Conservation (phyloP, 2,329 filamentous ascomycete genomes). For the Phialophora verrucosa region DNA sequence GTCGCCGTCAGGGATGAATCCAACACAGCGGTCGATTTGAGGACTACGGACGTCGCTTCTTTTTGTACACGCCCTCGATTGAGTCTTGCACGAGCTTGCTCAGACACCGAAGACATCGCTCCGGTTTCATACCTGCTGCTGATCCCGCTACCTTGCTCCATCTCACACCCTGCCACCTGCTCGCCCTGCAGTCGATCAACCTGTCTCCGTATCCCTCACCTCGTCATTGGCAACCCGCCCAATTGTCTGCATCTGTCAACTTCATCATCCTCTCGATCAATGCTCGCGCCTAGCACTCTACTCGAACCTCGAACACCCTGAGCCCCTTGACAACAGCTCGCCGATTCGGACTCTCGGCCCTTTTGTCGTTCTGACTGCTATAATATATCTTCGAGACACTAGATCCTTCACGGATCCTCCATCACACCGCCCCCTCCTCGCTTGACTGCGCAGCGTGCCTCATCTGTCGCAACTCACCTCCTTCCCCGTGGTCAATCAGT, state of each 20-base stretch:
- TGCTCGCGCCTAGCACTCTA: conserved; percentile 6
- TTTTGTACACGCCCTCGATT: conserved; percentile 5
- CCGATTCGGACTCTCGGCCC: neutral
- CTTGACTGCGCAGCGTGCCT: conserved; percentile 16
- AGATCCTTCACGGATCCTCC: conserved; percentile 17
- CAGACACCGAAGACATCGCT: conserved; percentile 15
- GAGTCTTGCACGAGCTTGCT: conserved; percentile 19
- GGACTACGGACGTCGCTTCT: conserved; percentile 7
- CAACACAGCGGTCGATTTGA: conserved; percentile 14
- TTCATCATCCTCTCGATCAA: conserved; percentile 16
- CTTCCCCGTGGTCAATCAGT: conserved; percentile 4
- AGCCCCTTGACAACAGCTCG: neutral
- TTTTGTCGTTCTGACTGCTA: conserved; percentile 14
- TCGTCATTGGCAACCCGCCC: conserved; percentile 12
- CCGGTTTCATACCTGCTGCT: conserved; percentile 20
- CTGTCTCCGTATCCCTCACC: conserved; percentile 16
- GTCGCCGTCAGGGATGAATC: conserved; percentile 21
- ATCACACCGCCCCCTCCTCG: conserved; percentile 21
- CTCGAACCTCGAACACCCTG: conserved; percentile 1
- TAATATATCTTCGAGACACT: conserved; percentile 18
- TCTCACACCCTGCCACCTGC: conserved; percentile 3
- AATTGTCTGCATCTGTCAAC: conserved; percentile 17
- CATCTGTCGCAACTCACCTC: conserved; percentile 6
- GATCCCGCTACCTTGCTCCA: neutral
- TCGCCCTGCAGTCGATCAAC: conserved; percentile 5